Percentiles rank a stretch among this genome's conserved stretches.
These are phyloP conservation scores for Colletotrichum liriopes DNA, from an alignment of 2,329 filamentous ascomycete species.

Conservation along the genomic window DNA sequence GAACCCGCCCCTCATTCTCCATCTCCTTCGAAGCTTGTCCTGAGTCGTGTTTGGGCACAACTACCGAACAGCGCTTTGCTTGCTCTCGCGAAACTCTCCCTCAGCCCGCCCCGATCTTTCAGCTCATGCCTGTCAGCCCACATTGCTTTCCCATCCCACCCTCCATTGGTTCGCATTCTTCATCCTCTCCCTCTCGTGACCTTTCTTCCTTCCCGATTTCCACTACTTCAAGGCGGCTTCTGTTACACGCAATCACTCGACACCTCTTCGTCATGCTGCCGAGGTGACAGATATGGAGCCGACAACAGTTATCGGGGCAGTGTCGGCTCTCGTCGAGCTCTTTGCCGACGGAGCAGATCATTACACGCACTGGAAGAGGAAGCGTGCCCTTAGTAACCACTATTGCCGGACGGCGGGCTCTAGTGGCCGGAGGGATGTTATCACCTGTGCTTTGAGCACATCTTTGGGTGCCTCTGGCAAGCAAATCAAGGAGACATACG, in stretches of 20 bases:
- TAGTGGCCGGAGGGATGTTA: conserved; percentile 31
- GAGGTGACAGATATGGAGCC: conserved; percentile 43
- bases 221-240: neutral
- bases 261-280: conserved; percentile 28
- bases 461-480: conserved; percentile 53
- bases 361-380: conserved; percentile 55
- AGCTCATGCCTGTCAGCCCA: conserved; percentile 3
- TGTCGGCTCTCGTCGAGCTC: conserved; percentile 42
- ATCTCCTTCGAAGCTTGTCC: conserved; percentile 13
- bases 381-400: conserved; percentile 52
- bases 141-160: conserved; percentile 10
- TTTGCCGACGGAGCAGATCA: conserved; percentile 43
- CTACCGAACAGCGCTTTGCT: conserved; percentile 5
- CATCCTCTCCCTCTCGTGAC: neutral
- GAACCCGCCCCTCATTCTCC: neutral
- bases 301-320: conserved; percentile 44
- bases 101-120: conserved; percentile 22
- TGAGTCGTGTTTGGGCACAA: conserved; percentile 6
- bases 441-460: conserved; percentile 53
- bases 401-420: conserved; percentile 47
- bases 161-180: neutral
- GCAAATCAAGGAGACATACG: conserved; percentile 53
- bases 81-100: conserved; percentile 25
- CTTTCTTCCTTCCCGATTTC: neutral
- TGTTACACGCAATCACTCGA: neutral